Evolutionary conservation across 352 stramenopile species (phyloP), one percentile per base, ranked within the genome.

Genomic region (Phytophthora niederhauseri): DNA sequence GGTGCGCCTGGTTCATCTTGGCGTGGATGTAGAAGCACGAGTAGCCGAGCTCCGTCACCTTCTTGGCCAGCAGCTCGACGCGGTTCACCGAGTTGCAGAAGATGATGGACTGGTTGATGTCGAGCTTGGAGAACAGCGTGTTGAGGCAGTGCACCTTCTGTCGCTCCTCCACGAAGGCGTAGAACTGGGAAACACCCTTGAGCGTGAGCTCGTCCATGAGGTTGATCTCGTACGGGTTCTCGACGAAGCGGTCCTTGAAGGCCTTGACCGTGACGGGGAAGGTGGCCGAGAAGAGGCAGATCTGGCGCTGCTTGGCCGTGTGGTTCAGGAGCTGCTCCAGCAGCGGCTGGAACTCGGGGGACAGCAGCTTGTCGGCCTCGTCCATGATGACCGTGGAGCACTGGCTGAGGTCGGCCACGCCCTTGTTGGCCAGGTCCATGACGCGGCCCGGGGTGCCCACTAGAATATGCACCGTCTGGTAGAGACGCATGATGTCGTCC

Each of bases 21-120:
- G 98, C 97, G 80, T 99, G 98, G 80, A 99, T 99, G 78, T 99
- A 99, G 76, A 99, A 99, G 85, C 98, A 99, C 52, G 96, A 99
- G 76, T 99, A 99, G 15, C 98, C 98, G 20, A 99, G 84, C 78
- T 99, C 97, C 5, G 98, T 99, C 51, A 99, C 98, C 78, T 99
- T 99, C 82, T 99, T 99, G 30, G 98, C 98, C 14, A 99, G 81
- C 48, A 99, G 80, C 80, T 99, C 98, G 9, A 99, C 98, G 54
- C 98, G 97, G 76, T 99, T 99, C 51, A 99, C 97, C 64, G 96
- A 99, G 84, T 99, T 99, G 79, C 97, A 99, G 73, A 99, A 99
- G 67, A 99, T 99, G 78, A 99, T 99, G 68, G 92, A 99, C 87
- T 99, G 98, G 77, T 99, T 99, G 72, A 99, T 99, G 76, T 99